These are phyloP conservation scores for Phellinidium pouzarii DNA, from an alignment of 1,284 basidiomycete species.

Conservation along the genomic window DNA sequence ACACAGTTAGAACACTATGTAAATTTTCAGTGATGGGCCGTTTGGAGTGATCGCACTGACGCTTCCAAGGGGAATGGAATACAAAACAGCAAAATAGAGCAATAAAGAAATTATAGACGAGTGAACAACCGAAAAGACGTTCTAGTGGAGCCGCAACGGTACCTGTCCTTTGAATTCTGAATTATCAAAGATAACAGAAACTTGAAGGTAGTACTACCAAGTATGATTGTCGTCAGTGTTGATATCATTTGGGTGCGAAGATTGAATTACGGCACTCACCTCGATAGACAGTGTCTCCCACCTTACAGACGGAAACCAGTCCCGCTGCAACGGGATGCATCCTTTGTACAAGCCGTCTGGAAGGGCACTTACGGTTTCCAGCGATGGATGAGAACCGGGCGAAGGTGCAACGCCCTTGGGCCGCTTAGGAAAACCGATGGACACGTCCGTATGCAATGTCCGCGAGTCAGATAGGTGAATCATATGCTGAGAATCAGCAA, in stretches of 20 bases:
- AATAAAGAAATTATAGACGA: background rate
- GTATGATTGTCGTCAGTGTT: slow-evolving; percentile 7
- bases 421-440: slow-evolving; percentile 62
- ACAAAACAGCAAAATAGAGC: background rate
- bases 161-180: slow-evolving; percentile 54
- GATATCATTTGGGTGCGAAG: background rate
- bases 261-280: slow-evolving; percentile 33
- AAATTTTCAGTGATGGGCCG: background rate
- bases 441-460: slow-evolving; percentile 46
- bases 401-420: slow-evolving; percentile 38
- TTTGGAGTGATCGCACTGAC: slow-evolving; percentile 15
- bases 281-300: slow-evolving; percentile 62
- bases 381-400: slow-evolving; percentile 36
- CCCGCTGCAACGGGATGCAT: slow-evolving; percentile 43
- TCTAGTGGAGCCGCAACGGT: slow-evolving; percentile 49
- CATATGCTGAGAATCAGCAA: background rate
- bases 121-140: background rate
- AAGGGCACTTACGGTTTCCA: slow-evolving; percentile 39
- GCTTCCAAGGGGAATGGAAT: background rate
- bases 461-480: slow-evolving; percentile 37
- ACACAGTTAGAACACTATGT: no score
- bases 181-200: slow-evolving; percentile 56
- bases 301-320: slow-evolving; percentile 57
- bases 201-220: slow-evolving; percentile 58
- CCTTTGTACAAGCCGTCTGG: slow-evolving; percentile 63